Evolutionary conservation across 225 moss, liverwort and hornwort genomes (phyloP).

Genomic region (Thuidium tamariscinum): DNA sequence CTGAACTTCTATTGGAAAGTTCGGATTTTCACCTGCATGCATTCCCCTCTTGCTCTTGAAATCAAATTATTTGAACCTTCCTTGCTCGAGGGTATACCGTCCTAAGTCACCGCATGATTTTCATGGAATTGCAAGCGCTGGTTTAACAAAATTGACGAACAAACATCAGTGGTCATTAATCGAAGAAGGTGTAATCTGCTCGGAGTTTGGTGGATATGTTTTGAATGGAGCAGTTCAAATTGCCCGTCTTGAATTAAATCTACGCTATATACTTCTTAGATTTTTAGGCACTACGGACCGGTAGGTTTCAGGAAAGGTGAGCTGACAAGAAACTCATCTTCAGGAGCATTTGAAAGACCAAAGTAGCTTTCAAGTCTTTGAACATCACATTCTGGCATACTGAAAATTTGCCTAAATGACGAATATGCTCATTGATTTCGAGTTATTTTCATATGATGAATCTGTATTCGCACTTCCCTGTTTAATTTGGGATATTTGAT

Average conservation of each 20-base stretch:
- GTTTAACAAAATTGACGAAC: background rate
- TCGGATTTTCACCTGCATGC: too few species aligned
- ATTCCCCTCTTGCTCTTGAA: too few species aligned
- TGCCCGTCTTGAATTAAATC: background rate
- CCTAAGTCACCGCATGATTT: too few species aligned
- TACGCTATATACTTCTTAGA: background rate
- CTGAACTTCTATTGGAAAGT: too few species aligned
- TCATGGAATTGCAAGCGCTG: too few species aligned
- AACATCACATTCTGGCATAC: background rate
- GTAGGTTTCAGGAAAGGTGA: background rate
- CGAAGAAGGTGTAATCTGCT: background rate
- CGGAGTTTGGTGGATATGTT: background rate
- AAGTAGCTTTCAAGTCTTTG: background rate
- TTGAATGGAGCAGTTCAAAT: background rate
- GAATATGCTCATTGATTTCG: background rate
- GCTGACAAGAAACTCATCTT: background rate
- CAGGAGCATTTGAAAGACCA: background rate
- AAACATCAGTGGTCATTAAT: background rate
- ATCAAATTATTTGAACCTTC: too few species aligned
- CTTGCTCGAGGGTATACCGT: too few species aligned
- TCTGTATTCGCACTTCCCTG: background rate
- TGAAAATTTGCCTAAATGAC: background rate
- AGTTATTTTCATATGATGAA: background rate
- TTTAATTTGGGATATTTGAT: too few species aligned
- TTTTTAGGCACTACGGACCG: background rate